phyloP scores from a whole-genome alignment of 2,329 filamentous ascomycete genomes.

The Lasiodiplodia sp. region DNA sequence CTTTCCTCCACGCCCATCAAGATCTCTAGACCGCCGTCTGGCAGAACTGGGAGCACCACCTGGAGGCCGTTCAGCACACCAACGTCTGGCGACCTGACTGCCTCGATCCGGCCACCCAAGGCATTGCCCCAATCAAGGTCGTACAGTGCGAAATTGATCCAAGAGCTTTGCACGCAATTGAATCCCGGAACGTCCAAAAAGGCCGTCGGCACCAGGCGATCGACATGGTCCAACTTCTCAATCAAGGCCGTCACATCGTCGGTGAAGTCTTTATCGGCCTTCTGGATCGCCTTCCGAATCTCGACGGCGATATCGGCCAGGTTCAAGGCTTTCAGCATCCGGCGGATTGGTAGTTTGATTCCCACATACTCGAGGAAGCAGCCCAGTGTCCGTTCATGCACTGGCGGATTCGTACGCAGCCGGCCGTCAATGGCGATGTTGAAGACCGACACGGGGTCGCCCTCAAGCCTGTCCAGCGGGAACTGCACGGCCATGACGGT shows the following conservation, averaged over 20 bases:
- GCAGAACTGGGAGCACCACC: background rate
- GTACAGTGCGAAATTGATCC: conserved; percentile 13
- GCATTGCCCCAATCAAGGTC: conserved; percentile 12
- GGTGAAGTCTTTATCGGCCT: background rate
- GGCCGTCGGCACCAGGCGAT: background rate
- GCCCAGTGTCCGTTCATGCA: conserved; percentile 8
- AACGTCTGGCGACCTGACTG: background rate
- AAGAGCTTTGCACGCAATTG: conserved; percentile 10
- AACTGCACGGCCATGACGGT: conserved; percentile 15
- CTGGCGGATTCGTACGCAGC: background rate
- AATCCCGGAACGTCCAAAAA: conserved; percentile 16
- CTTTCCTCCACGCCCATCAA: conserved; percentile 6
- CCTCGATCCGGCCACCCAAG: background rate
- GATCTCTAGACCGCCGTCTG: conserved; percentile 20
- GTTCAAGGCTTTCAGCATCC: background rate
- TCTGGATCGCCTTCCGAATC: background rate
- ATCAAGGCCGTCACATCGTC: background rate
- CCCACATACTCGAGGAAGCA: conserved; percentile 1
- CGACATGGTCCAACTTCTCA: conserved; percentile 3
- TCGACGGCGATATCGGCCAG: conserved; percentile 17
- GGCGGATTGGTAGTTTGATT: background rate
- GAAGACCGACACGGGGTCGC: conserved; percentile 1
- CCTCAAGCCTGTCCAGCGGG: background rate
- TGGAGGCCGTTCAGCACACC: conserved; percentile 13
- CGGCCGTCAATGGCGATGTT: conserved; percentile 4